Evolutionary conservation across 2,329 filamentous ascomycete species (phyloP).

Genomic region (Penicillium psychrosexuale): DNA sequence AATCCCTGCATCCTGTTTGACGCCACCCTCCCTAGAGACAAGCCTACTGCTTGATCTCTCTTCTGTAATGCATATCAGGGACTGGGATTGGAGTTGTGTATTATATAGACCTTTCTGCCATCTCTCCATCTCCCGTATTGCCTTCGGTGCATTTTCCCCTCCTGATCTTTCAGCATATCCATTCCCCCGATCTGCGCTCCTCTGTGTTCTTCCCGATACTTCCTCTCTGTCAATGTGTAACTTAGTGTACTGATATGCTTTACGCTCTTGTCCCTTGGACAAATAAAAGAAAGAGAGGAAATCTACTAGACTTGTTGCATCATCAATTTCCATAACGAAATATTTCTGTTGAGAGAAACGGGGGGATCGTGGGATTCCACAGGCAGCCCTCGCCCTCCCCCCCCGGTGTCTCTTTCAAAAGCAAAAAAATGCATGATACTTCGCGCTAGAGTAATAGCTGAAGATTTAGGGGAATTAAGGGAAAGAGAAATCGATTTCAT

Average conservation of each 20-base stretch:
- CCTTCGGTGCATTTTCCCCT: constrained; percentile 14
- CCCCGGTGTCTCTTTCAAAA: too few species aligned
- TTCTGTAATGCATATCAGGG: constrained; percentile 11
- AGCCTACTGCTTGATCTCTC: neutral
- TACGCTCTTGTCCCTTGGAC: constrained; percentile 13
- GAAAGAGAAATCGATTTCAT: too few species aligned
- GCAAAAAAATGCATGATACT: too few species aligned
- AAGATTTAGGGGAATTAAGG: too few species aligned
- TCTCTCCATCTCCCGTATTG: constrained; percentile 13
- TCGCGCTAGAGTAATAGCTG: too few species aligned
- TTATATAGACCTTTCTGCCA: constrained; percentile 23
- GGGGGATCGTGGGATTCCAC: too few species aligned
- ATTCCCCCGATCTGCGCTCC: constrained; percentile 24
- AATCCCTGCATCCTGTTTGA: constrained; percentile 9
- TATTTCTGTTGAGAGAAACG: neutral
- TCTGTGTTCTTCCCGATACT: constrained; percentile 13
- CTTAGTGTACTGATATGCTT: constrained; percentile 30
- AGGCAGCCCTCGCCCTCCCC: too few species aligned
- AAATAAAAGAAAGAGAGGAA: constrained; percentile 18
- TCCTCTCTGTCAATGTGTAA: constrained; percentile 22
- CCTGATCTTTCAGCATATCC: constrained; percentile 22
- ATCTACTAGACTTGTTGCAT: constrained; percentile 31
- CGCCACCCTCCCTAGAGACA: constrained; percentile 7
- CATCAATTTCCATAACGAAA: neutral
- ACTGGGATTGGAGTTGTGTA: constrained; percentile 23